Base-by-base conservation (phyloP, 805 yeast genomes). In the Yarrowia deformans region DNA sequence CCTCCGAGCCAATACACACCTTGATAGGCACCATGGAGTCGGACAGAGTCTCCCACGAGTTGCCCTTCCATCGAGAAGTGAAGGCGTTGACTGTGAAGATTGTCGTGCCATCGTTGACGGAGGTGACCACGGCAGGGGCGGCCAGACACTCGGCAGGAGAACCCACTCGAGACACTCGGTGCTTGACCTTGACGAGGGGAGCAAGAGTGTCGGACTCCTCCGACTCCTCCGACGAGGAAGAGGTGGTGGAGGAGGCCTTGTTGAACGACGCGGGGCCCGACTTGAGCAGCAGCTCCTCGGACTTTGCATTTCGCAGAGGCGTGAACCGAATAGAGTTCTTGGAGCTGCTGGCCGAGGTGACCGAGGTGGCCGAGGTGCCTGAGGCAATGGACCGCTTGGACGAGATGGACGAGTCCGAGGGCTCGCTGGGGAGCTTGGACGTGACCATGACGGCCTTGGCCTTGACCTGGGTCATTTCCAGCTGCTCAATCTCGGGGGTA, bases 31-130 rank as follows among this genome's bases (percentile, higher is more conserved):
- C 16, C 56, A 49, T 49, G 32, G 68, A 37, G 39, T 63, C 68
- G 6, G 32, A 18, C 32, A 63, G 39, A 9, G 45, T 48, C 55
- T 48, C 68, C 68, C 68, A 63, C 6, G 55, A 10, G 55, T 48
- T 48, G n/a, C 56, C 68, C 68, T 63, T 63, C 68, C 68, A 63
- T 16, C 56, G 35, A 2, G 68, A 63, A 13, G 66, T 60, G 34
- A 60, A 60, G 8, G 66, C 66, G 50, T 34, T 32, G 42, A 60
- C 52, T 13, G 50, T 18, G 42, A 43, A 45, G 66, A 60, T 60
- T 32, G 52, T 34, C 19, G 66, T 43, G 3, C 64, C 64, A 49
- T 56, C 64, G 39, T 18, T 45, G 29, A 13, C n/a, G 13, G 55
- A 7, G 35, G 48, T 10, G 8, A 48, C 52, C 1, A 23, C 16